phyloP scores from a whole-genome alignment of 768 basidiomycete species.

The Tremella yokohamensis region DNA sequence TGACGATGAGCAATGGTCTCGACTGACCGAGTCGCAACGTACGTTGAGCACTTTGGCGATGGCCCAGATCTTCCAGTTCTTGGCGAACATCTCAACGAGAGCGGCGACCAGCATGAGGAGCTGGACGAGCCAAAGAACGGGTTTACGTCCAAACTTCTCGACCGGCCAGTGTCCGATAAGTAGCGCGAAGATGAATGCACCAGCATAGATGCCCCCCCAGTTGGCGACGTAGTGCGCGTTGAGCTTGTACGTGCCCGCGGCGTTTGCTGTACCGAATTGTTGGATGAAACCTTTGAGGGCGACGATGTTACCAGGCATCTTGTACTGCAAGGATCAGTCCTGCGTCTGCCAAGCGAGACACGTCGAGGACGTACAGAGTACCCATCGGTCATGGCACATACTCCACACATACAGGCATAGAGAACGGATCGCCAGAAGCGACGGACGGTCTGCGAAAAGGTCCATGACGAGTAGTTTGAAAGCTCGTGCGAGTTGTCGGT shows the following conservation, averaged over 20 bases:
- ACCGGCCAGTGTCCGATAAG: neutral
- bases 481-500: no score
- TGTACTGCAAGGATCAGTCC: slow-evolving; percentile 11
- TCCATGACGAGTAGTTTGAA: no score
- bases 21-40: neutral
- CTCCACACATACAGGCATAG: neutral
- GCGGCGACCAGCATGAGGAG: slow-evolving; percentile 12
- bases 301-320: slow-evolving; percentile 11
- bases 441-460: neutral
- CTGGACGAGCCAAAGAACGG: slow-evolving; percentile 10
- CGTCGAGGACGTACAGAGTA: neutral
- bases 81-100: slow-evolving; percentile 9
- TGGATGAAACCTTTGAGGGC: slow-evolving; percentile 16
- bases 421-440: neutral
- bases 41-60: slow-evolving; percentile 9
- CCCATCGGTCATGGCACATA: slow-evolving; percentile 17
- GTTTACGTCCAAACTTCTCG: slow-evolving; percentile 20
- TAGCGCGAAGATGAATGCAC: neutral
- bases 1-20: slow-evolving; percentile 1
- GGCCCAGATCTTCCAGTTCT: slow-evolving; percentile 13
- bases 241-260: neutral
- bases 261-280: slow-evolving; percentile 11
- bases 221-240: neutral
- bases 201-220: neutral
- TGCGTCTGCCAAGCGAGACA: no score